Conservation (phyloP, 768 basidiomycete genomes). For the Suillus fuscotomentosus region DNA sequence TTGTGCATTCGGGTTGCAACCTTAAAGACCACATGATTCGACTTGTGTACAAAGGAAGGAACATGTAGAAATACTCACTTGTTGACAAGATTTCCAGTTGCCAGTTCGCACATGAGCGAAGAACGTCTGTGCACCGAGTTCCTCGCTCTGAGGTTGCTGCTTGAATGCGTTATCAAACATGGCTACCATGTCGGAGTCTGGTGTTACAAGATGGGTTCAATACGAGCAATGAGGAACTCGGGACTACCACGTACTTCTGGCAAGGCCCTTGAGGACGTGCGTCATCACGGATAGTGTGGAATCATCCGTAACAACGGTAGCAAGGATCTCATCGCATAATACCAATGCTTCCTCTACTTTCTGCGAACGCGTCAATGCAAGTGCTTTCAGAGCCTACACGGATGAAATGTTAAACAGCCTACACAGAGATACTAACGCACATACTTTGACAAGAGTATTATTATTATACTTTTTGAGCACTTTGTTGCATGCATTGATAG, state of each 20-base stretch:
- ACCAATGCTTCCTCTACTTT: conserved; percentile 82
- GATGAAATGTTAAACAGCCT: conserved; percentile 13
- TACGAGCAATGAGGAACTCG: background rate
- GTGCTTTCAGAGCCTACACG: conserved; percentile 75
- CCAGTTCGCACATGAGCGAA: conserved; percentile 78
- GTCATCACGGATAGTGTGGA: conserved; percentile 76
- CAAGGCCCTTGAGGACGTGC: conserved; percentile 78
- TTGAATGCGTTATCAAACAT: conserved; percentile 90
- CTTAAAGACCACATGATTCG: conserved; percentile 33
- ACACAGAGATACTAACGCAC: background rate
- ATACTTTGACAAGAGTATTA: conserved; percentile 69
- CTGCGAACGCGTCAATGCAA: conserved; percentile 80
- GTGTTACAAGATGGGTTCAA: background rate
- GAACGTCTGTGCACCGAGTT: conserved; percentile 81
- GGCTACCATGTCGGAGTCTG: conserved; percentile 74
- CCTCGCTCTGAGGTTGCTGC: conserved; percentile 77
- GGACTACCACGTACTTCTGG: conserved; percentile 47
- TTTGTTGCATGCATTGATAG: conserved; percentile 83
- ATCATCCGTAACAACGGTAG: conserved; percentile 70
- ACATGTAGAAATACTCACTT: conserved; percentile 41
- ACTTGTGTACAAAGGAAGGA: conserved; percentile 7
- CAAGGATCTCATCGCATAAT: conserved; percentile 79
- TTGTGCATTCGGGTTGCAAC: conserved; percentile 81
- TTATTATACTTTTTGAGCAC: conserved; percentile 82
- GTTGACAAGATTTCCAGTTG: conserved; percentile 86